phyloP scores from a whole-genome alignment of 2,329 filamentous ascomycete genomes.

The Pyricularia sp. region DNA sequence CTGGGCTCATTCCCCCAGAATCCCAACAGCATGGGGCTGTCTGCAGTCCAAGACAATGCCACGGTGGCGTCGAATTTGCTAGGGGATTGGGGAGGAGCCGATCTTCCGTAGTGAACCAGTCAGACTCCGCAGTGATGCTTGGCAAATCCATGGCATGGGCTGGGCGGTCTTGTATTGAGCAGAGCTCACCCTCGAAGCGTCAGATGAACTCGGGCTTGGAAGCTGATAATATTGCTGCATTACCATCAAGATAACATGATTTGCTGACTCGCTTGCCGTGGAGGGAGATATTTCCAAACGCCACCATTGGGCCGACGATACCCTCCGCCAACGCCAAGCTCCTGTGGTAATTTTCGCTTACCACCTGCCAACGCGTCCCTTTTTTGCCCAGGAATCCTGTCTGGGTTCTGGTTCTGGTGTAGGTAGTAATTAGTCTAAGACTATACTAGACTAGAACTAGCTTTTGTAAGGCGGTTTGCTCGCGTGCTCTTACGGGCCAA shows the following conservation, averaged over 20 bases:
- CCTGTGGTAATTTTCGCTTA: no score
- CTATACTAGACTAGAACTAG: no score
- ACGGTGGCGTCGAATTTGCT: neutral
- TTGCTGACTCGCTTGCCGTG: neutral
- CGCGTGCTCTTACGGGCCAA: neutral
- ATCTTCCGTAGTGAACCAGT: neutral
- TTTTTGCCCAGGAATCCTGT: neutral
- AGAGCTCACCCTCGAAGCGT: neutral
- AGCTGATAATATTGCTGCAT: neutral
- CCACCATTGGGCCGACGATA: neutral
- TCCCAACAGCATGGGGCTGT: neutral
- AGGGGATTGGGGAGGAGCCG: neutral
- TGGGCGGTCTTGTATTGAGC: neutral
- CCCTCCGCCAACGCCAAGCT: neutral
- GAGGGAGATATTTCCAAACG: neutral
- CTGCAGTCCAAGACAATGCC: neutral
- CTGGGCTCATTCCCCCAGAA: neutral
- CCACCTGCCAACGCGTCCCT: neutral
- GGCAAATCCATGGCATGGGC: neutral
- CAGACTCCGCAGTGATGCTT: neutral
- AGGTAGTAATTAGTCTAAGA: no score
- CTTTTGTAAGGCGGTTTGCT: neutral
- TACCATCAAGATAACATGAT: neutral
- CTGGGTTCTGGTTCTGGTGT: no score
- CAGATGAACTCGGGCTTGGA: neutral